Evolutionary conservation across 2,329 filamentous ascomycete species (phyloP).

Genomic region (Verticillium longisporum): DNA sequence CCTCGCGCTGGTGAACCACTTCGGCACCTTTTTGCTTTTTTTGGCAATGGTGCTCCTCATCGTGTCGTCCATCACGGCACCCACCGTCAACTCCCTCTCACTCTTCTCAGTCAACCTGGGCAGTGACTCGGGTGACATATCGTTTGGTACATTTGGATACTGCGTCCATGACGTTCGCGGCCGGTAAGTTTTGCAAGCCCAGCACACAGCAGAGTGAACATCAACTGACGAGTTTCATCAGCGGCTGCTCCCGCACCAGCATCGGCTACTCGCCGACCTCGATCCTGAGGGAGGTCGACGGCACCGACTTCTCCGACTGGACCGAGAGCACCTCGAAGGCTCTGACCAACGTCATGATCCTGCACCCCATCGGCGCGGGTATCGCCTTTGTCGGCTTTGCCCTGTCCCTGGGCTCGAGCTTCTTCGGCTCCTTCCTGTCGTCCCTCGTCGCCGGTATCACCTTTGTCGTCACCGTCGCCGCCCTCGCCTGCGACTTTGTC

Average conservation of each 20-base stretch:
- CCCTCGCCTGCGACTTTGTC: constrained; percentile 50
- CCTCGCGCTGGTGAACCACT: constrained; percentile 45
- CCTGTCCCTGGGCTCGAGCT: constrained; percentile 42
- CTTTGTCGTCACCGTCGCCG: constrained; percentile 40
- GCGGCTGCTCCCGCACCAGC: constrained; percentile 33
- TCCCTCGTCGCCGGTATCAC: constrained; percentile 40
- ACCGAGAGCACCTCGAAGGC: constrained; percentile 35
- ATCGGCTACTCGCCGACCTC: constrained; percentile 51
- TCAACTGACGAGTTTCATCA: background rate
- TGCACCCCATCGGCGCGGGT: constrained; percentile 54
- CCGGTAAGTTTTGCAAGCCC: constrained; percentile 13
- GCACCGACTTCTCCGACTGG: constrained; percentile 32
- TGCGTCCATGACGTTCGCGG: constrained; percentile 29
- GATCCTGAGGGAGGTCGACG: constrained; percentile 31
- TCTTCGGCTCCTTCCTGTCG: constrained; percentile 45
- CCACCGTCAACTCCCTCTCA: constrained; percentile 47
- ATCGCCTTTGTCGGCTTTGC: constrained; percentile 54
- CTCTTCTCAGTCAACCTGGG: constrained; percentile 45
- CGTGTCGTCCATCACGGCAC: constrained; percentile 51
- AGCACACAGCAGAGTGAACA: background rate
- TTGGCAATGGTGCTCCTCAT: constrained; percentile 48
- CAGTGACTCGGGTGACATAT: constrained; percentile 29
- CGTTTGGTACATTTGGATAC: constrained; percentile 56
- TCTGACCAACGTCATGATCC: constrained; percentile 52
- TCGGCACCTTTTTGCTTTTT: constrained; percentile 53